Evolutionary conservation across 2,329 filamentous ascomycete species (phyloP), one percentile per base, ranked within the genome.

Genomic region (Aspergillus sp.): DNA sequence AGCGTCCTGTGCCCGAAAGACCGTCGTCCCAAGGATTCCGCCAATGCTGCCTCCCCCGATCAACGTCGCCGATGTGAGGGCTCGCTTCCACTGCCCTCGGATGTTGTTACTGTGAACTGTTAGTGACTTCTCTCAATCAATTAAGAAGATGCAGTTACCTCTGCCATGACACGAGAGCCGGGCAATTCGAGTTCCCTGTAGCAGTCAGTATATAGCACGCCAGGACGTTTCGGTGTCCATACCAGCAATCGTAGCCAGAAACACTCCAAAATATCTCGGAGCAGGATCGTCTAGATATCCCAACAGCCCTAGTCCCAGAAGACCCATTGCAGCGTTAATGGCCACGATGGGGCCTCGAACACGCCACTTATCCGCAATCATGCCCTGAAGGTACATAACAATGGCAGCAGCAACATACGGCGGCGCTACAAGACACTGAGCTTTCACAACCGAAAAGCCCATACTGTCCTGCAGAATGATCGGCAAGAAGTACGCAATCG

Each of bases 81-180:
- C 90, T 47, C 90, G 86, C 79, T 93, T 93, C 89, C 90, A 93
- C 76, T 93, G 90, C 0, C 90, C 90, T 52, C 89, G 85, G 68
- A 95, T 88, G 73, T 93, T 95, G 76, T 93, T 93, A 15, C 48
- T 41, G 35, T 15, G 5, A 17, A 2, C 2, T 9, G 41, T 46
- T 46, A 46, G 44, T 23, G 11, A 11, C 1, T 11, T 19, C 0
- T 31, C 7, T 12, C 23, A 27, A 3, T 3, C 23, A 12, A 17
- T 14, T 3, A 7, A 11, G 24, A 47, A 35, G 9, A 45, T 2
- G 17, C 24, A 35, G 12, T 39, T 77, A 92, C 90, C 78, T 90
- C 91, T 3, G 89, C 83, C 78, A 95, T 84, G 51, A 85, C 79
- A 9, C 84, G 80, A 0, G 89, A 89, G 11, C 92, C 78, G 71